Evolutionary conservation across 805 yeast species (phyloP).

Genomic region (Candida succiphila): DNA sequence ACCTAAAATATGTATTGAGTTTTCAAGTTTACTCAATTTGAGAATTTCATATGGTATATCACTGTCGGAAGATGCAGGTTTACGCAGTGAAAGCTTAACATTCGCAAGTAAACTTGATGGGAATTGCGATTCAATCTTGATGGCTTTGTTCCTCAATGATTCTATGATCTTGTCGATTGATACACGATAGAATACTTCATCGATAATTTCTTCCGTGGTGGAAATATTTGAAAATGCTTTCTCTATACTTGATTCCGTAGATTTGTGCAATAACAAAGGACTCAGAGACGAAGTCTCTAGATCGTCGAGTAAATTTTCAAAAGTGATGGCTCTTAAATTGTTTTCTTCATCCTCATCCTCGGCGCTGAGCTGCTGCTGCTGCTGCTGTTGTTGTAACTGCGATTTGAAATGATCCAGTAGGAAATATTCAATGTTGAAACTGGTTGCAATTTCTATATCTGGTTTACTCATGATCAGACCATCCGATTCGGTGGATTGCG

Average conservation of each 20-base stretch:
- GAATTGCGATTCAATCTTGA: constrained; percentile 23
- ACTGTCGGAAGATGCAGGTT: constrained; percentile 2
- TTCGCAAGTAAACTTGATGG: constrained; percentile 24
- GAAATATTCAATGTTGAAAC: constrained; percentile 29
- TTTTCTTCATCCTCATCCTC: constrained; percentile 3
- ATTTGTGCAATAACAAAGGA: constrained; percentile 16
- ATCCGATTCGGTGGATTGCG: constrained; percentile 2
- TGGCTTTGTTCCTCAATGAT: constrained; percentile 29
- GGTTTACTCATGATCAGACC: constrained; percentile 33
- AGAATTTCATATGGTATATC: constrained; percentile 22
- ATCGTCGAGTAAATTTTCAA: constrained; percentile 33
- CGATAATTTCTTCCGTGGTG: constrained; percentile 32
- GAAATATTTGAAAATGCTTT: constrained; percentile 23
- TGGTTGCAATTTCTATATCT: constrained; percentile 28
- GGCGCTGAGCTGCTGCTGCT: too few relatives aligned
- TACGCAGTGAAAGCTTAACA: constrained; percentile 11
- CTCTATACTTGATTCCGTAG: constrained; percentile 16
- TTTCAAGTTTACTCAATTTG: constrained; percentile 24
- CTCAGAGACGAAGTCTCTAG: constrained; percentile 22
- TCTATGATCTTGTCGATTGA: constrained; percentile 26
- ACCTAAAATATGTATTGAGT: constrained; percentile 38
- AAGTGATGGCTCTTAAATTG: constrained; percentile 12
- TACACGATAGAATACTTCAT: constrained; percentile 34
- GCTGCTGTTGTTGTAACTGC: constrained; percentile 13
- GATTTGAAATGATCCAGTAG: constrained; percentile 26